phyloP scores from a whole-genome alignment of 2,329 filamentous ascomycete genomes.

The Trichoderma sp. region DNA sequence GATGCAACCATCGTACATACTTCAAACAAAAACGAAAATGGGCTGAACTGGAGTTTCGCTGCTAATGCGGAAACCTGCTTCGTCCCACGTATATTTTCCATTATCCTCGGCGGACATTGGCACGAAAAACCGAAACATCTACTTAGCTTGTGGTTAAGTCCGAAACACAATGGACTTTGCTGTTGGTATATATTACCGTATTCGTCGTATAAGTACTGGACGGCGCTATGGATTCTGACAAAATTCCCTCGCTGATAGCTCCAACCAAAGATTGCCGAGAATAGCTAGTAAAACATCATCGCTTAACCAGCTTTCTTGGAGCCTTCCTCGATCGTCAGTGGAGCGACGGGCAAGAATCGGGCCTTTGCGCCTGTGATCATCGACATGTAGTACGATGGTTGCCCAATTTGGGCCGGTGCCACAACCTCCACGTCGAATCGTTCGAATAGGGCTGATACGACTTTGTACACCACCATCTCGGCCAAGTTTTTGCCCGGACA shows the following conservation, averaged over 20 bases:
- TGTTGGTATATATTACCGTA: background rate
- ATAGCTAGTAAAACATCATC: background rate
- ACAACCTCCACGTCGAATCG: slow-evolving; percentile 51
- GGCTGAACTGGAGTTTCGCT: no score
- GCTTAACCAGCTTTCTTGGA: background rate
- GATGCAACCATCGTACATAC: background rate
- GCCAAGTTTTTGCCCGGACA: slow-evolving; percentile 57
- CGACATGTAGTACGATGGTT: slow-evolving; percentile 55
- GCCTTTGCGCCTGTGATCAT: slow-evolving; percentile 54
- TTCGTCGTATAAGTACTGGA: background rate
- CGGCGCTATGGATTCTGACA: background rate
- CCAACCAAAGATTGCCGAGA: background rate
- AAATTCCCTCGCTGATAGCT: background rate
- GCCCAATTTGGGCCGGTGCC: slow-evolving; percentile 46
- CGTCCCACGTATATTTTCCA: background rate
- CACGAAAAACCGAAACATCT: slow-evolving; percentile 11
- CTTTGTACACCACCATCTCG: slow-evolving; percentile 54
- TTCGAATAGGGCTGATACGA: slow-evolving; percentile 46
- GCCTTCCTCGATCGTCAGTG: background rate
- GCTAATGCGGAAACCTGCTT: background rate
- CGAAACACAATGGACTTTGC: background rate
- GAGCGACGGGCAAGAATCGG: slow-evolving; percentile 40
- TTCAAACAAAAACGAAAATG: background rate
- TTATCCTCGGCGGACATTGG: background rate
- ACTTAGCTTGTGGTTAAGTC: background rate